Conservation (phyloP, 179 eudicot genomes). For the Spergularia azorica region DNA sequence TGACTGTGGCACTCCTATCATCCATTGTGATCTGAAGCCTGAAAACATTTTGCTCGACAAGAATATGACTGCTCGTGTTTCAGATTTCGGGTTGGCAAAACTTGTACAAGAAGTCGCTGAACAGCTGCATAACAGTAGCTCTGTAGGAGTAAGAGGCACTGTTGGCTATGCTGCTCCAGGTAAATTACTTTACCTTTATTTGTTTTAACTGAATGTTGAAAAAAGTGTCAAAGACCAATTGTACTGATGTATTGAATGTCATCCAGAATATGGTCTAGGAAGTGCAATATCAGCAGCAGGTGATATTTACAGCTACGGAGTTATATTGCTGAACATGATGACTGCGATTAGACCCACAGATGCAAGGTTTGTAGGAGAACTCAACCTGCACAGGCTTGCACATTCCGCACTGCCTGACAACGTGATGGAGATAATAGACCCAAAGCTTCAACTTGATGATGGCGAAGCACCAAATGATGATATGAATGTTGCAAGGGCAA, state of each 20-base stretch:
- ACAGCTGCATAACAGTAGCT: neutral
- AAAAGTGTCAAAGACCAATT: too few relatives aligned
- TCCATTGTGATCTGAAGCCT: neutral
- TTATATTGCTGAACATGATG: constrained; percentile 22
- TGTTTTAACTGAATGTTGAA: neutral
- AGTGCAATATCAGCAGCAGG: constrained; percentile 10
- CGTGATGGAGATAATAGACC: neutral
- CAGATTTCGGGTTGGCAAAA: neutral
- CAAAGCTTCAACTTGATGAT: constrained; percentile 14
- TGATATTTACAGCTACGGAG: constrained; percentile 26
- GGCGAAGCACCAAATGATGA: neutral
- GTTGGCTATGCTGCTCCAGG: constrained; percentile 1
- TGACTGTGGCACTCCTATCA: neutral
- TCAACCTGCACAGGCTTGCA: constrained; percentile 21
- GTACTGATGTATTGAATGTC: too few relatives aligned
- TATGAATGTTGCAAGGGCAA: neutral
- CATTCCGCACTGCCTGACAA: constrained; percentile 14
- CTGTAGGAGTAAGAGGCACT: neutral
- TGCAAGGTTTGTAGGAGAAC: constrained; percentile 6
- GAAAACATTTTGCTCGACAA: neutral
- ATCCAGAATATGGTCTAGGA: constrained; percentile 25
- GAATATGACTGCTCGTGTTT: neutral
- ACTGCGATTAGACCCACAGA: constrained; percentile 17
- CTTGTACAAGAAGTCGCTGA: neutral
- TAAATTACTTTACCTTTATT: too few relatives aligned